These are phyloP conservation scores for Kluyveromyces marxianus DNA, from an alignment of 1,139 yeast genomes.

Conservation along the genomic window DNA sequence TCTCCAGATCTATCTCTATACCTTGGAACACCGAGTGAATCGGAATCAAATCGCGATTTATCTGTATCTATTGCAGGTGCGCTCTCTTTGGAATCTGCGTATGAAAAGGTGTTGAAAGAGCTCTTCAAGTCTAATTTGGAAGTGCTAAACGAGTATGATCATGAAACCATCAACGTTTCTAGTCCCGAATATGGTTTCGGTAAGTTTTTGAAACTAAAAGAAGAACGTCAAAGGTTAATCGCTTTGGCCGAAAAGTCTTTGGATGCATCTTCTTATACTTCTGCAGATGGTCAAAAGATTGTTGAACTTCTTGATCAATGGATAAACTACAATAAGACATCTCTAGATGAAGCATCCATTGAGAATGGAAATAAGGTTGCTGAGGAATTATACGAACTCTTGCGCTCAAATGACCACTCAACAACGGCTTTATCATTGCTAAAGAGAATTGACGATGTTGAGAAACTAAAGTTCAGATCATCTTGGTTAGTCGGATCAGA, in stretches of 20 bases:
- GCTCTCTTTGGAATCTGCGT: constrained; percentile 61
- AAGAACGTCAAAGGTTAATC: constrained; percentile 42
- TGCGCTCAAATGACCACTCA: constrained; percentile 31
- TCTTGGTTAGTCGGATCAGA: constrained; percentile 92
- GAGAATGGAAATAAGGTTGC: constrained; percentile 29
- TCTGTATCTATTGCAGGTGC: constrained; percentile 35
- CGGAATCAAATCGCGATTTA: constrained; percentile 10
- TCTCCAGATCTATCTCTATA: constrained; percentile 57
- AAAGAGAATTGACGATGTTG: constrained; percentile 38
- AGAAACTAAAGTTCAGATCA: constrained; percentile 43
- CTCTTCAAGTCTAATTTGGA: constrained; percentile 48
- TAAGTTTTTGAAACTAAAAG: constrained; percentile 51
- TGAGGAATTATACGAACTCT: constrained; percentile 34
- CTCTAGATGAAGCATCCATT: constrained; percentile 28
- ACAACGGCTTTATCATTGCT: constrained; percentile 37
- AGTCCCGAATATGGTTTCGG: constrained; percentile 90
- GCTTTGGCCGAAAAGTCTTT: constrained; percentile 44
- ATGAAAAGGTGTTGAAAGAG: constrained; percentile 67
- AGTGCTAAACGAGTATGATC: constrained; percentile 51
- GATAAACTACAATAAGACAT: constrained; percentile 42
- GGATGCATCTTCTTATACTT: constrained; percentile 41
- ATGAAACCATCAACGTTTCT: constrained; percentile 37
- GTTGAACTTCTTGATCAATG: constrained; percentile 61
- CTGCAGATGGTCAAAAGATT: constrained; percentile 41
- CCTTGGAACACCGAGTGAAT: constrained; percentile 41